phyloP scores from a whole-genome alignment of 2,329 filamentous ascomycete species.

The Trichoderma brevicompactum region DNA sequence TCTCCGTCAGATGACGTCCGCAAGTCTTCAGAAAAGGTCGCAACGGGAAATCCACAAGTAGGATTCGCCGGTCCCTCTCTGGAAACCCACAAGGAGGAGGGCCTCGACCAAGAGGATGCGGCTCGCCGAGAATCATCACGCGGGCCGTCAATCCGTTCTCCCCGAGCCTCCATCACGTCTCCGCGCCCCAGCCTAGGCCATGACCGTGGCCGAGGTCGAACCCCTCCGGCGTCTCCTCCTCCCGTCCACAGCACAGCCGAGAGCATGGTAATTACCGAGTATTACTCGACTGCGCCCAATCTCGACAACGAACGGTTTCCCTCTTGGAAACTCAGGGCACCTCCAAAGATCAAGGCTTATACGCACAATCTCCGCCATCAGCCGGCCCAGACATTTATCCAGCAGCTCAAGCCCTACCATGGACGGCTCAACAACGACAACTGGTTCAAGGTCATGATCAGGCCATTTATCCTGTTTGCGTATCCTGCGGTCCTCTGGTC shows the following conservation, averaged over 20 bases:
- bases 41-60: background rate
- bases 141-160: background rate
- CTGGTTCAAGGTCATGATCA: slow-evolving; percentile 76
- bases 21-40: background rate
- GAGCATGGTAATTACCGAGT: slow-evolving; percentile 35
- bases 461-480: slow-evolving; percentile 83
- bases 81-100: background rate
- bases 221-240: slow-evolving; percentile 19
- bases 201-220: slow-evolving; percentile 7
- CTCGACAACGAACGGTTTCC: slow-evolving; percentile 51
- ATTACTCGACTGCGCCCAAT: slow-evolving; percentile 39
- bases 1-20: background rate
- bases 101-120: background rate
- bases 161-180: slow-evolving; percentile 4
- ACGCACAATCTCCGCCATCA: slow-evolving; percentile 70
- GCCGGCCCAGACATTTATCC: slow-evolving; percentile 70
- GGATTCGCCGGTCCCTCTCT: background rate
- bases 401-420: slow-evolving; percentile 77
- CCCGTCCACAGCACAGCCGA: slow-evolving; percentile 27
- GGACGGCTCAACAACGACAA: slow-evolving; percentile 77
- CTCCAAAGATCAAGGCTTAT: slow-evolving; percentile 57
- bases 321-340: slow-evolving; percentile 41
- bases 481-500: slow-evolving; percentile 94
- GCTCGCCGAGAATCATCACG: background rate
- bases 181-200: slow-evolving; percentile 10